phyloP scores from a whole-genome alignment of 306 rosid species.

The Prunus fruticosa region DNA sequence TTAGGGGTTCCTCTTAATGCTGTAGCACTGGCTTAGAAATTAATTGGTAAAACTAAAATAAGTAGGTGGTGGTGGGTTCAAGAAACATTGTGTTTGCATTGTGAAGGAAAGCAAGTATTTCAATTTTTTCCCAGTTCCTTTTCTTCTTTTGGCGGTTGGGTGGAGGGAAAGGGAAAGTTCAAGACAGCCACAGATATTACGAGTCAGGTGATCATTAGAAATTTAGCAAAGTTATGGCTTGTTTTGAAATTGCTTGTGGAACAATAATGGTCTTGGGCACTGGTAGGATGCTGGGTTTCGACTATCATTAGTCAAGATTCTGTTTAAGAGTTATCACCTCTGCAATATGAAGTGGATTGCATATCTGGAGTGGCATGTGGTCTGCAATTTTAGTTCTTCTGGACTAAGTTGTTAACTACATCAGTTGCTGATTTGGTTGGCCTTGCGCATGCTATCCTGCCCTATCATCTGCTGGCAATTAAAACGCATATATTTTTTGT shows the following conservation, averaged over 20 bases:
- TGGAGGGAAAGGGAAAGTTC: background rate
- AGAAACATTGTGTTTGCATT: background rate
- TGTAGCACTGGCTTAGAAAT: background rate
- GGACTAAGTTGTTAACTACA: background rate
- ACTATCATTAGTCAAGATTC: background rate
- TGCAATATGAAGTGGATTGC: background rate
- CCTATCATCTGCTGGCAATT: background rate
- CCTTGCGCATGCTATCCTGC: background rate
- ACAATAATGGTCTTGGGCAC: background rate
- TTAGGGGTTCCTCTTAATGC: background rate
- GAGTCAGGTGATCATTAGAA: background rate
- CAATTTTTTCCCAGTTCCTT: background rate
- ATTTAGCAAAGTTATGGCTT: background rate
- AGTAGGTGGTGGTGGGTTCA: constrained; percentile 1
- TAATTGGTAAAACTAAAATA: background rate
- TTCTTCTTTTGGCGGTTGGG: background rate
- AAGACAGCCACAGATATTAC: background rate
- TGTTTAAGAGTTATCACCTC: background rate
- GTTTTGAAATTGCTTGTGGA: background rate
- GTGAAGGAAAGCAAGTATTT: background rate
- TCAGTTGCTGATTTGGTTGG: background rate
- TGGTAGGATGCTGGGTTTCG: background rate
- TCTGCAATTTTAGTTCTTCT: background rate
- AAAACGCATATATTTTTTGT: background rate
- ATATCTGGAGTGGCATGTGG: background rate